These are phyloP conservation scores for Xylariales sp. DNA, from an alignment of 2,329 filamentous ascomycete species.

Conservation along the genomic window DNA sequence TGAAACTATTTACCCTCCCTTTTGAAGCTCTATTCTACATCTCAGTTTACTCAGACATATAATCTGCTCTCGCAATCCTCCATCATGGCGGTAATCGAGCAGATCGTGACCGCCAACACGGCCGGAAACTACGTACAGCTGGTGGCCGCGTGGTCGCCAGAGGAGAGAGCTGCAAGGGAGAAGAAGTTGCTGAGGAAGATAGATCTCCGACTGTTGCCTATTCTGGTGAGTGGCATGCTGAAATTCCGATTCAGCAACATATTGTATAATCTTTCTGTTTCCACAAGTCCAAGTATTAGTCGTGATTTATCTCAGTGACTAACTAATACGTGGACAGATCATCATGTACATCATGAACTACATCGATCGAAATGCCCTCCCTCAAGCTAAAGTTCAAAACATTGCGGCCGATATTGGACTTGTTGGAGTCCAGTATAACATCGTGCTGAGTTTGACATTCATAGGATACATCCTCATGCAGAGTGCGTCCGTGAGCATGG, in stretches of 20 bases:
- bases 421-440: slow-evolving; percentile 32
- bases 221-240: slow-evolving; percentile 35
- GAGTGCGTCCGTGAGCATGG: slow-evolving; percentile 9
- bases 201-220: slow-evolving; percentile 52
- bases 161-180: slow-evolving; percentile 40
- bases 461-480: slow-evolving; percentile 24
- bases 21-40: not conserved
- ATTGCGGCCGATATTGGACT: slow-evolving; percentile 38
- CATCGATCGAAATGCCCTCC: slow-evolving; percentile 33
- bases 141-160: slow-evolving; percentile 18
- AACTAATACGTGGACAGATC: slow-evolving; percentile 2
- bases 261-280: not conserved
- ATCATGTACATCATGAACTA: slow-evolving; percentile 62
- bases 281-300: not conserved
- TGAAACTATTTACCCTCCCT: too few relatives aligned
- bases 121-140: slow-evolving; percentile 13
- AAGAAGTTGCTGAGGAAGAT: slow-evolving; percentile 52
- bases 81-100: not conserved
- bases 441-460: slow-evolving; percentile 20
- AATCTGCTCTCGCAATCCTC: too few relatives aligned
- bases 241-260: not conserved
- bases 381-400: slow-evolving; percentile 35
- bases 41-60: not conserved
- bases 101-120: slow-evolving; percentile 1
- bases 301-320: not conserved